Percentiles rank a stretch among this genome's conserved stretches.
phyloP scores from a whole-genome alignment of 148 eudicot species.

The Silene conica region DNA sequence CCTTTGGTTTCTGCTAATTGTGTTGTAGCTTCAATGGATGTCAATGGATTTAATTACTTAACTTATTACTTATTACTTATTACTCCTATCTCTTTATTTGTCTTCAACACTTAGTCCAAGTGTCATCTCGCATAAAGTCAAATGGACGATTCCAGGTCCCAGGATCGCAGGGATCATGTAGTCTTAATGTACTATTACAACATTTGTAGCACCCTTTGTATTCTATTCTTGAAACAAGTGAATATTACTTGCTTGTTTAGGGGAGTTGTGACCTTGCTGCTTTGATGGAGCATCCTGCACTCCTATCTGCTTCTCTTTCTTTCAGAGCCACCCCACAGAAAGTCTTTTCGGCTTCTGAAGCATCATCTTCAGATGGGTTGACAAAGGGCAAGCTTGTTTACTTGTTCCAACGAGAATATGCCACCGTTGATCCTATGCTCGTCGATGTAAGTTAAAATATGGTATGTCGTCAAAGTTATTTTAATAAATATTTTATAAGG shows the following conservation, averaged over 20 bases:
- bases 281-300: constrained; percentile 66
- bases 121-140: neutral
- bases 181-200: neutral
- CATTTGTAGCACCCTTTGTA: neutral
- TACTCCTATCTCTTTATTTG: neutral
- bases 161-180: neutral
- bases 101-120: neutral
- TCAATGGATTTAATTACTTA: neutral
- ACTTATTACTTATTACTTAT: no score
- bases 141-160: neutral
- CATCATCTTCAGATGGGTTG: constrained; percentile 35
- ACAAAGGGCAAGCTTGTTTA: constrained; percentile 56
- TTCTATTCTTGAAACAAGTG: neutral
- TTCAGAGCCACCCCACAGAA: constrained; percentile 53
- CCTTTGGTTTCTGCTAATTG: neutral
- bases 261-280: constrained; percentile 41
- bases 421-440: constrained; percentile 76
- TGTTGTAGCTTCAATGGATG: neutral
- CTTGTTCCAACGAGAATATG: constrained; percentile 87
- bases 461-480: no score
- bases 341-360: constrained; percentile 42
- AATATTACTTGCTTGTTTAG: constrained; percentile 32
- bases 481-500: no score
- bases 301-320: constrained; percentile 61
- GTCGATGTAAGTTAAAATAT: constrained; percentile 60